Evolutionary conservation across 331 rosid species (phyloP).

Genomic region (Ulmus americana): DNA sequence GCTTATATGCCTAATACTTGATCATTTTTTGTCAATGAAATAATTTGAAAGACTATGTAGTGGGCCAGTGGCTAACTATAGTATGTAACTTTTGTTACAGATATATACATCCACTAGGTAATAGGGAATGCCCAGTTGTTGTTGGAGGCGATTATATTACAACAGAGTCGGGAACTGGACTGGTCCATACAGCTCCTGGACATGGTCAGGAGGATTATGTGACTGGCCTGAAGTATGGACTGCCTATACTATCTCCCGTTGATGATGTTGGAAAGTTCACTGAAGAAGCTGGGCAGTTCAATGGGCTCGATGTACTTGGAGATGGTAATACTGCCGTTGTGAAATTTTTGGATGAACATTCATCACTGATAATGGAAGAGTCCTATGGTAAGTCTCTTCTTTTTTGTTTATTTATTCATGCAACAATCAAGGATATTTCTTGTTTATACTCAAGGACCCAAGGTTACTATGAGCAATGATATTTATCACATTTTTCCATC

Average conservation of each 20-base stretch:
- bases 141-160: conserved; percentile 95
- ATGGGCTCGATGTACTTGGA: conserved; percentile 89
- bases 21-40: not conserved
- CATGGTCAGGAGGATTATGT: conserved; percentile 97
- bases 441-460: conserved; percentile 1
- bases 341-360: conserved; percentile 69
- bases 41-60: not conserved
- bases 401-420: not conserved
- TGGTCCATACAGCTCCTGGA: conserved; percentile 99
- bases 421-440: conserved; percentile 7
- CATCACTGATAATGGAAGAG: conserved; percentile 83
- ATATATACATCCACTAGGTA: conserved; percentile 69
- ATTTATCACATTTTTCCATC: conserved; percentile 16
- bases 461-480: not conserved
- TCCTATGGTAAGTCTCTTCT: conserved; percentile 52
- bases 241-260: conserved; percentile 79
- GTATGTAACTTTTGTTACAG: conserved; percentile 38
- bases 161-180: conserved; percentile 91
- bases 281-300: conserved; percentile 85
- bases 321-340: conserved; percentile 83
- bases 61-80: conserved; percentile 10
- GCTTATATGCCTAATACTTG: conserved; percentile 3
- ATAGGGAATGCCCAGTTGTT: conserved; percentile 72
- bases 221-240: conserved; percentile 89
- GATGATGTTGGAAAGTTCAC: conserved; percentile 86